Base-by-base conservation (phyloP, 2,329 filamentous ascomycete genomes). In the Colletotrichum navitas region DNA sequence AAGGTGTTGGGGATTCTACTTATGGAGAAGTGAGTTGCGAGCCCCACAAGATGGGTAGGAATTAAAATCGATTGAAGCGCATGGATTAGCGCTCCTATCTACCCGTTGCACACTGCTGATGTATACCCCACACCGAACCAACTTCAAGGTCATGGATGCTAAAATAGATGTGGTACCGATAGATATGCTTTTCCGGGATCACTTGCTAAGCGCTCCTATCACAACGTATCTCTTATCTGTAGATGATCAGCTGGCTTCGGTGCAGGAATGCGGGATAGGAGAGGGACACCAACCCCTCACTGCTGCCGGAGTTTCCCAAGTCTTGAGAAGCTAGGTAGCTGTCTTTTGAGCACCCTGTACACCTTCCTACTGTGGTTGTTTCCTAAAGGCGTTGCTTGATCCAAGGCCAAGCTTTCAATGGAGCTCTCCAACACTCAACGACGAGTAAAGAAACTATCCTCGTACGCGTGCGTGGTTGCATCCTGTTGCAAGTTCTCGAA, bases 141-240 rank as follows among this genome's bases (percentile, higher is more conserved):
- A 47, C 6, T 12, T 45, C 14, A 36, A 39, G 24, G 60, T 70
- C 29, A 29, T 29, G 29, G 45, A 51, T 43, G 49, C 59, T 55
- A 24, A n/a, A 71, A 52, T 26, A n/a, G 59, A 4, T 29, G 29
- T 29, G 29, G 68, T 32, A 63, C 47, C 47, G 60, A 45, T 24
- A 71, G 59, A 71, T 68, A 63, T 14, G 11, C 10, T 4, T 5
- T 16, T 39, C 59, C n/a, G 6, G 64, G 68, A 63, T 54, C 18
- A 52, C 68, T 62, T 59, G 52, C 66, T 71, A 68, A 68, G 68
- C 63, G 68, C 41, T 51, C 68, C 68, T 67, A 67, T 71, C 51
- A 52, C 26, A 54, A 24, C 51, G 12, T 67, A 32, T 43, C 51
- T 51, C 39, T 71, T 71, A 67, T 71, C 68, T 67, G 26, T 41